Evolutionary conservation across 2,329 filamentous ascomycete genomes (phyloP).

Genomic region (Fusarium virguliforme): DNA sequence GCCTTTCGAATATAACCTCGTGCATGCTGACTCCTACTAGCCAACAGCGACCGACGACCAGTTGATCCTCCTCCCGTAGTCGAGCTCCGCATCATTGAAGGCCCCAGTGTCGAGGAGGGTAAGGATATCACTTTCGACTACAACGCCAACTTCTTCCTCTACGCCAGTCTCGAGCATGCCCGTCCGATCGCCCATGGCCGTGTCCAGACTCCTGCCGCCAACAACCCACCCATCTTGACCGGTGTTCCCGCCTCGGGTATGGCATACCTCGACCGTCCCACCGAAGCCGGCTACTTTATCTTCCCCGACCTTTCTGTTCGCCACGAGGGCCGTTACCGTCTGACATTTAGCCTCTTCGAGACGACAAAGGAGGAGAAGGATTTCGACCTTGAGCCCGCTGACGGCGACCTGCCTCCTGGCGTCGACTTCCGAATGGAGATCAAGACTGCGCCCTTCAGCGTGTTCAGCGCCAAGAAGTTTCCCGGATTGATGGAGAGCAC

Average conservation of each 20-base stretch:
- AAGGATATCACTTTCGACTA: conserved; percentile 89
- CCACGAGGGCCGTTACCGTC: conserved; percentile 92
- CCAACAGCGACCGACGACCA: conserved; percentile 81
- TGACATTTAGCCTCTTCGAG: conserved; percentile 95
- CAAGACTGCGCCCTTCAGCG: conserved; percentile 87
- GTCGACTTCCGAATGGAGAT: conserved; percentile 92
- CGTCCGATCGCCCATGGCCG: conserved; percentile 87
- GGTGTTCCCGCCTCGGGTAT: conserved; percentile 96
- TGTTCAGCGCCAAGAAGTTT: conserved; percentile 99
- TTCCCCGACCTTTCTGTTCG: conserved; percentile 97
- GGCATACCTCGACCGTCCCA: conserved; percentile 92
- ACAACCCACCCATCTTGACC: conserved; percentile 87
- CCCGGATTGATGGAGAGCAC: conserved; percentile 94
- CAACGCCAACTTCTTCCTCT: conserved; percentile 98
- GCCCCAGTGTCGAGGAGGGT: conserved; percentile 71
- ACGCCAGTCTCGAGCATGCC: conserved; percentile 89
- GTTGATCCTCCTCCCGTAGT: conserved; percentile 97
- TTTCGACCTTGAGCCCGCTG: conserved; percentile 71
- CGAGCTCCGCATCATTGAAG: conserved; percentile 88
- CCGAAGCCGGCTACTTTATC: conserved; percentile 90
- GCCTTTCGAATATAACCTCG: not conserved
- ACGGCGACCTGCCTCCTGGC: conserved; percentile 64
- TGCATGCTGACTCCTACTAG: conserved; percentile 49
- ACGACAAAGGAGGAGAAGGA: conserved; percentile 90
- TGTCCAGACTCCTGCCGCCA: conserved; percentile 76